Conservation (phyloP, 495 filamentous ascomycete species). For the Aspergillus saccharolyticus region DNA sequence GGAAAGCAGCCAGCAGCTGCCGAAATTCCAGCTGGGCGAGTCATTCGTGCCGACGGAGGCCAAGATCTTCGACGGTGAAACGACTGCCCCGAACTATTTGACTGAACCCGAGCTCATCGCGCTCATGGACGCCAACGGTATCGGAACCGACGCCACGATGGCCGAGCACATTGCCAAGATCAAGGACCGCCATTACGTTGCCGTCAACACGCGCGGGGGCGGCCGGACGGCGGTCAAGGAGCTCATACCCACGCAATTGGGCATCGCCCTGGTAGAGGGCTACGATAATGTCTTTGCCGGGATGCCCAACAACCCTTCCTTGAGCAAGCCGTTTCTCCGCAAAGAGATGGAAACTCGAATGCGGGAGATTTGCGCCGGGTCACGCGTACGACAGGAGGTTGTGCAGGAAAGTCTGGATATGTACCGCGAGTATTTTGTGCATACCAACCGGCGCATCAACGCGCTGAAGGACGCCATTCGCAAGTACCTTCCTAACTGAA, state of each 20-base stretch:
- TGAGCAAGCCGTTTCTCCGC: constrained; percentile 93
- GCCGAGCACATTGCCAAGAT: constrained; percentile 96
- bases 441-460: constrained; percentile 65
- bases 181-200: constrained; percentile 80
- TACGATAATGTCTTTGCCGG: constrained; percentile 76
- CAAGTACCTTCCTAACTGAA: constrained; percentile 34
- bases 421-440: constrained; percentile 79
- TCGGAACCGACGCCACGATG: constrained; percentile 98
- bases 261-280: constrained; percentile 85
- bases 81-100: constrained; percentile 73
- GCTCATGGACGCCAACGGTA: constrained; percentile 97
- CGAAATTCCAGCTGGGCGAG: constrained; percentile 71
- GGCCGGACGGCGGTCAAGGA: constrained; percentile 62
- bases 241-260: constrained; percentile 86
- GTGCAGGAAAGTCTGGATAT: constrained; percentile 74
- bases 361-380: constrained; percentile 92
- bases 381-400: constrained; percentile 63
- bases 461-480: constrained; percentile 61
- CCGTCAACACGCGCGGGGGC: constrained; percentile 52
- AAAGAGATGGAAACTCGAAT: constrained; percentile 97
- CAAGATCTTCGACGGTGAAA: constrained; percentile 82
- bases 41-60: constrained; percentile 85
- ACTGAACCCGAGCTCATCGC: constrained; percentile 97
- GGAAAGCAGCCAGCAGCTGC: constrained; percentile 80
- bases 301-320: constrained; percentile 67